These are phyloP conservation scores for Borovskyia barvae DNA, from an alignment of 208 protist genomes.

Conservation along the genomic window DNA sequence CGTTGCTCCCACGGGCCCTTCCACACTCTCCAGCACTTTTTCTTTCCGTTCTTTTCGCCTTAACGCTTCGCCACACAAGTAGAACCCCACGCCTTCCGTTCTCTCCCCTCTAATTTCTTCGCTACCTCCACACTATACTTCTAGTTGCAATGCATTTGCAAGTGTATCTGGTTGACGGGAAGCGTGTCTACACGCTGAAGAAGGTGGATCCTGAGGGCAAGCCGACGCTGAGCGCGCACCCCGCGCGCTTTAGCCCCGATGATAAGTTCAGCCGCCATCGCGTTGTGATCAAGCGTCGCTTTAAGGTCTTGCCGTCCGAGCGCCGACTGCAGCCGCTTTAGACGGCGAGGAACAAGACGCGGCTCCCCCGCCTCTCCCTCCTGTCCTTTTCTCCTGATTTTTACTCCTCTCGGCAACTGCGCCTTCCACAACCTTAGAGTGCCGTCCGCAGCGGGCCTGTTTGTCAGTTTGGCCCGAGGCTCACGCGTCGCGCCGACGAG, in stretches of 20 bases:
- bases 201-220: slow-evolving; percentile 89
- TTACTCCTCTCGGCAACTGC: too few species aligned
- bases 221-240: slow-evolving; percentile 89
- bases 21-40: too few species aligned
- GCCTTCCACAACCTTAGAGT: too few species aligned
- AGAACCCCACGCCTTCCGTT: not conserved
- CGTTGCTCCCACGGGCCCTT: too few species aligned
- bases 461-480: too few species aligned
- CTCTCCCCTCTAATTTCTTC: not conserved
- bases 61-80: not conserved
- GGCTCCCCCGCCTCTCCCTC: too few species aligned
- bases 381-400: too few species aligned
- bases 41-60: too few species aligned
- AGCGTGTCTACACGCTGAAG: slow-evolving; percentile 92
- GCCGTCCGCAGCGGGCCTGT: too few species aligned
- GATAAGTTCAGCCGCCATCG: slow-evolving; percentile 92
- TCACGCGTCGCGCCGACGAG: too few species aligned
- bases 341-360: too few species aligned
- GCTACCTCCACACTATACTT: too few species aligned
- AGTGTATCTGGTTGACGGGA: slow-evolving; percentile 80
- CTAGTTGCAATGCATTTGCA: slow-evolving; percentile 86
- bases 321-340: slow-evolving; percentile 76
- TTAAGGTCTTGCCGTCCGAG: slow-evolving; percentile 81
- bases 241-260: slow-evolving; percentile 92
- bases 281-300: slow-evolving; percentile 90